Conservation (phyloP, 768 basidiomycete species). For the Plicaturopsis crispa region DNA sequence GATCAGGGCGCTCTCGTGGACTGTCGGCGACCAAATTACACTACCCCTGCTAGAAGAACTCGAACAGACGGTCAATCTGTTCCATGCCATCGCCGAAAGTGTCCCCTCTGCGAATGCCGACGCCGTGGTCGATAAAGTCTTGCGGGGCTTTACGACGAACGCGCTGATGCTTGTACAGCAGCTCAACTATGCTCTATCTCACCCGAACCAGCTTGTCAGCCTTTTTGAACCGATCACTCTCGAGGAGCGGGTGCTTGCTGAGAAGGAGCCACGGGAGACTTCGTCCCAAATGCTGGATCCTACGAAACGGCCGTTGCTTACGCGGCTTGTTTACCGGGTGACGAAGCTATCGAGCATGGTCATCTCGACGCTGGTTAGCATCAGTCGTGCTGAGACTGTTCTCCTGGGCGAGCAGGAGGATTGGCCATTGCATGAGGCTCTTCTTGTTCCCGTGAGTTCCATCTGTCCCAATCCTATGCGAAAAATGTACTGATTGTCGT, state of each 20-base stretch:
- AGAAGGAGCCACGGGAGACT: constrained; percentile 42
- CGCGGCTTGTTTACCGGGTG: constrained; percentile 63
- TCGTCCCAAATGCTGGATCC: constrained; percentile 48
- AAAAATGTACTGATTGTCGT: constrained; percentile 2
- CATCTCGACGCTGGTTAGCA: constrained; percentile 58
- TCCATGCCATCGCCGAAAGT: constrained; percentile 64
- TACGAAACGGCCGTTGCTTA: constrained; percentile 62
- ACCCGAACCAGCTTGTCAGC: constrained; percentile 82
- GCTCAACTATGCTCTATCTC: constrained; percentile 83
- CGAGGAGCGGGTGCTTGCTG: constrained; percentile 64
- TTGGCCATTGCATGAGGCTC: constrained; percentile 62
- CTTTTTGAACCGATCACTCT: constrained; percentile 72
- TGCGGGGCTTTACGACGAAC: constrained; percentile 60
- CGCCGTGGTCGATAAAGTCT: constrained; percentile 51
- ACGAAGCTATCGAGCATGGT: constrained; percentile 66
- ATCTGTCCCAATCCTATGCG: not conserved
- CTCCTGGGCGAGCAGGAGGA: constrained; percentile 60
- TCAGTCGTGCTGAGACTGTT: constrained; percentile 63
- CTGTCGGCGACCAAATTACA: constrained; percentile 70
- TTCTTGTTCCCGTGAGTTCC: constrained; percentile 63
- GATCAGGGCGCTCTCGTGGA: constrained; percentile 72
- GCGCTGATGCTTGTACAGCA: constrained; percentile 76
- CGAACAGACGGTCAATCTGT: constrained; percentile 71
- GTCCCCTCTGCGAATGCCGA: constrained; percentile 38
- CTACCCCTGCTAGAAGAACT: constrained; percentile 76